Conservation (phyloP, 352 stramenopile species). For the Pythium aphanidermatum region DNA sequence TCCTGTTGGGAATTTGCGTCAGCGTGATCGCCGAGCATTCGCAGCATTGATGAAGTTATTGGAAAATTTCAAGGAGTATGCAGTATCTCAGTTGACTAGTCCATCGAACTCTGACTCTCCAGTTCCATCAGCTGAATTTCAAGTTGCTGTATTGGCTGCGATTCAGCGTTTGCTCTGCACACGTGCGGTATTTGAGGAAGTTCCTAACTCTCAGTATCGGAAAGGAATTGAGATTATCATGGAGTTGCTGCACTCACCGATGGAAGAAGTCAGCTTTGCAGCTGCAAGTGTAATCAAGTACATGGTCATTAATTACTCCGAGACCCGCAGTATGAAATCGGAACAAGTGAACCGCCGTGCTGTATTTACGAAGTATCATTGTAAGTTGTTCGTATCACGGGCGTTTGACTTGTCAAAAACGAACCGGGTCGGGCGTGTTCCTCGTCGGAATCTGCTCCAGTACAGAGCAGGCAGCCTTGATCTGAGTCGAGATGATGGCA, state of each 20-base stretch:
- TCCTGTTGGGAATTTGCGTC: constrained; percentile 56
- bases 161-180: constrained; percentile 81
- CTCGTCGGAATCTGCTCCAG: constrained; percentile 18
- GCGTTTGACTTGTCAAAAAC: constrained; percentile 74
- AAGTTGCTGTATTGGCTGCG: constrained; percentile 70
- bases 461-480: constrained; percentile 21
- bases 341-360: constrained; percentile 77
- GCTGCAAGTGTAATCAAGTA: constrained; percentile 82
- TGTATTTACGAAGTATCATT: constrained; percentile 83
- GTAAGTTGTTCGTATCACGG: constrained; percentile 73
- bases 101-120: constrained; percentile 76
- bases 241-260: constrained; percentile 79
- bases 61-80: constrained; percentile 83
- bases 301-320: constrained; percentile 89
- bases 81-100: constrained; percentile 72
- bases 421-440: constrained; percentile 55
- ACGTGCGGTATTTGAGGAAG: constrained; percentile 78
- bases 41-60: constrained; percentile 78
- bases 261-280: constrained; percentile 82
- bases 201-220: constrained; percentile 83
- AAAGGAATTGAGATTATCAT: constrained; percentile 83
- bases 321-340: constrained; percentile 78
- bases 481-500: constrained; percentile 11
- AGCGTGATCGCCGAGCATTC: constrained; percentile 72
- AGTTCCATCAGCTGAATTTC: constrained; percentile 75